Evolutionary conservation across 192 early-diverging fungal species (phyloP).

Genomic region (Linnemannia hyalina): DNA sequence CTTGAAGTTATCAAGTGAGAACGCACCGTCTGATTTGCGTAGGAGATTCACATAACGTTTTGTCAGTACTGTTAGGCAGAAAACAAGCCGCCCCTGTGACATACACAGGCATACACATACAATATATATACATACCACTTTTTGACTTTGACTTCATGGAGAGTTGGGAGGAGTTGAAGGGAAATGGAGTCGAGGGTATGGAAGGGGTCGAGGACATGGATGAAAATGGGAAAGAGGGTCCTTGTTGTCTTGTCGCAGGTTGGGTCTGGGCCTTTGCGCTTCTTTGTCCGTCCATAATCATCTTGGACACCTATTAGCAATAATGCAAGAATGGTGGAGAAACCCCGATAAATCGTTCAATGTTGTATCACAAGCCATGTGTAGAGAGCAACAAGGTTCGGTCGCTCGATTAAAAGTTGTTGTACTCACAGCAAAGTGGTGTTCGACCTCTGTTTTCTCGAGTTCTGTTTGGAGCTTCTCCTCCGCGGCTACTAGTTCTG

Average conservation of each 20-base stretch:
- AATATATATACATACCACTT: slow-evolving; percentile 1
- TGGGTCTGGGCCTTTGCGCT: slow-evolving; percentile 4
- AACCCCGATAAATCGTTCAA: background rate
- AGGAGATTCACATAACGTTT: background rate
- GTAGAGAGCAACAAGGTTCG: background rate
- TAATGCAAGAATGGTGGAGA: background rate
- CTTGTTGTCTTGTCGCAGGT: background rate
- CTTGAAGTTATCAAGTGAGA: background rate
- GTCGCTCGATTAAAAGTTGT: background rate
- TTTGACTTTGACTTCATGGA: slow-evolving; percentile 10
- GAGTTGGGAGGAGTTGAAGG: slow-evolving; percentile 19
- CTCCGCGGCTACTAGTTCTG: slow-evolving; percentile 7
- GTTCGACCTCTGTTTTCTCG: slow-evolving; percentile 22
- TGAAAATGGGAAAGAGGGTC: slow-evolving; percentile 15
- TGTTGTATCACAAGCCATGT: background rate
- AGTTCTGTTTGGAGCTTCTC: slow-evolving; percentile 28
- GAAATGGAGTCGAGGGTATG: background rate
- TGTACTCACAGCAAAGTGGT: slow-evolving; percentile 35
- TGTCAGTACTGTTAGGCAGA: background rate
- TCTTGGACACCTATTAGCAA: background rate
- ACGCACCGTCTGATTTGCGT: background rate
- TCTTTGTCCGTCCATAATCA: slow-evolving; percentile 1
- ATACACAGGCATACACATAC: background rate
- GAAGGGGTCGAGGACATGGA: background rate
- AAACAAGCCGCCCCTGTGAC: background rate